Evolutionary conservation across 192 early-diverging fungal species (phyloP), one percentile per base, ranked within the genome.

Genomic region (Coemansia sp.): DNA sequence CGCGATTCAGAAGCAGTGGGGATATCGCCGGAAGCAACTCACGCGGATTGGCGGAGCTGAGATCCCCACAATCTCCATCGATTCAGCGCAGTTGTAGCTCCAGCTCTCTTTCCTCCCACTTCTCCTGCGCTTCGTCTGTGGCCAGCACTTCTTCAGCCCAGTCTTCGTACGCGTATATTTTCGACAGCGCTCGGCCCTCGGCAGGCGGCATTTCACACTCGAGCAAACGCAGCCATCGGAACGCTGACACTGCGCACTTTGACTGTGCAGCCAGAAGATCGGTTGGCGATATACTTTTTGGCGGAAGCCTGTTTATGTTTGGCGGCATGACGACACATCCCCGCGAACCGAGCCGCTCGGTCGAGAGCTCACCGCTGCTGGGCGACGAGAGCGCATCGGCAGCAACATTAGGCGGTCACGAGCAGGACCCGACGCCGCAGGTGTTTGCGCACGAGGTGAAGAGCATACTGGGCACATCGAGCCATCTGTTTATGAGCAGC

Each of bases 401-500:
- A 15, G 64, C 61, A 0, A 57, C 58, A 6, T 56, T 64, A 26
- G 25, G 18, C 28, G 25, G 50, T 0, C 63, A 52, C 44, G 51
- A 23, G 11, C 58, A 48, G 47, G 63, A 67, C 28, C 55, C 71
- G 10, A 74, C 67, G 38, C 15, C 50, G 36, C 23, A 18, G 25
- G 38, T 74, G 36, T 25, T 60, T 11, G 54, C 15, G 54, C 37
- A 60, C 44, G 78, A 81, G 51, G 15, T 49, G n/a, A 49, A 11
- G 51, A 21, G 46, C 21, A 58, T 76, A 2, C 20, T 76, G 14
- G 17, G 60, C 31, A 61, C 60, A n/a, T 67, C 70, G 26, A 61
- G 72, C 49, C 84, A 89, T 10, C 73, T 88, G 34, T 52, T 88
- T 23, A 14, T 84, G 9, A 85, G 86, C 12, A 86, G 83, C 60